Evolutionary conservation across 1,284 basidiomycete species (phyloP).

Genomic region (Tranzscheliella williamsii): DNA sequence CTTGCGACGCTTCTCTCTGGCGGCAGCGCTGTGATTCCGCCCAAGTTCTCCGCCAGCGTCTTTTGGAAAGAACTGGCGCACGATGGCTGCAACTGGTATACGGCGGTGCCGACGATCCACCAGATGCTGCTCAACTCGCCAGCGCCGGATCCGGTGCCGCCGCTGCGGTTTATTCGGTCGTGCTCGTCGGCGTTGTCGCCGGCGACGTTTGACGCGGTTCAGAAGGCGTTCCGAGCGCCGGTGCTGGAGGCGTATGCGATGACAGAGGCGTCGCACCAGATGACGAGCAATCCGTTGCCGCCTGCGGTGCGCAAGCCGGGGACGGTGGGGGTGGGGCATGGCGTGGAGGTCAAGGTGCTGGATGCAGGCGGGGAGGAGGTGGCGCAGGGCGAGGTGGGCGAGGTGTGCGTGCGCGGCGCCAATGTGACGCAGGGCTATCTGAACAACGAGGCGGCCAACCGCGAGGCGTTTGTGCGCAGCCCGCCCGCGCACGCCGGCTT

Average conservation of each 20-base stretch:
- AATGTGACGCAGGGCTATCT: constrained; percentile 65
- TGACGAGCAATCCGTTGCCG: constrained; percentile 62
- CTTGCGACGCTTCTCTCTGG: constrained; percentile 69
- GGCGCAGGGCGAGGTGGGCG: constrained; percentile 61
- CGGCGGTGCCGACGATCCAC: constrained; percentile 65
- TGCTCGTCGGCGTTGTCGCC: constrained; percentile 64
- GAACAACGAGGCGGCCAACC: constrained; percentile 63
- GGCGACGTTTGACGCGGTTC: constrained; percentile 62
- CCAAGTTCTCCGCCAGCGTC: constrained; percentile 67
- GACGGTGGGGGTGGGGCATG: constrained; percentile 64
- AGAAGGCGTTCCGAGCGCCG: constrained; percentile 64
- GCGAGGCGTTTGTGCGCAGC: constrained; percentile 48
- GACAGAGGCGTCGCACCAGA: constrained; percentile 64
- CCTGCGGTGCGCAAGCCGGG: constrained; percentile 62
- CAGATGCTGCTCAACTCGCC: constrained; percentile 63
- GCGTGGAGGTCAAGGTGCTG: constrained; percentile 64
- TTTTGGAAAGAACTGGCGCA: constrained; percentile 68
- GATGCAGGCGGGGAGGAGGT: constrained; percentile 61
- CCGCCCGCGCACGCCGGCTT: constrained; percentile 61
- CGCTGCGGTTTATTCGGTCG: constrained; percentile 64
- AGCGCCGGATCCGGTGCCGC: constrained; percentile 60
- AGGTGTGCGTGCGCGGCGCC: constrained; percentile 64
- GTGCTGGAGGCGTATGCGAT: constrained; percentile 64
- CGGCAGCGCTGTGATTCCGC: constrained; percentile 69
- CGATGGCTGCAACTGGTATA: constrained; percentile 53